Evolutionary conservation across 345 rosid genomes (phyloP), one percentile per base, ranked within the genome.

Genomic region (Hibiscus tridactylites): DNA sequence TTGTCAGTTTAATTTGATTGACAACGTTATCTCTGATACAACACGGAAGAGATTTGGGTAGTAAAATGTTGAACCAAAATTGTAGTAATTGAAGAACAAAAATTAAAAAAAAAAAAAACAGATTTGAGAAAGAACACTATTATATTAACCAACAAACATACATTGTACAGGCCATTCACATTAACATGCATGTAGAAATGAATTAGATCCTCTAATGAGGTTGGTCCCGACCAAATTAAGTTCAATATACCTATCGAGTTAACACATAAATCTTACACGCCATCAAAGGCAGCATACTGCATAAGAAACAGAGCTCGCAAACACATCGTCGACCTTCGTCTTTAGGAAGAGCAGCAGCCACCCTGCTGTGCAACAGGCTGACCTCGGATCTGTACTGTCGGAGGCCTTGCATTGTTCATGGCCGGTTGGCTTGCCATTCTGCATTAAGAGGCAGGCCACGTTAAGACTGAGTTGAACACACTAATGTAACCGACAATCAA

Each of bases 351-450:
- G 83, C 95, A 87, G 85, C 95, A 90, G 47, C 92, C 90, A 49
- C 78, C 77, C 80, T 90, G 88, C 80, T 90, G 87, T 66, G 80
- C 79, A 26, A 90, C 84, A 57, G 92, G 92, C 82, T 90, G 90
- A 54, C 95, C 95, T 65, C 82, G 80, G 76, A 90, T 82, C 79
- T 90, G 85, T 78, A 90, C 92, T 0, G 90, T 85, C 24, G 90
- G 88, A 17, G 89, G 88, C 69, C 83, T 87, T 71, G 89, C 87
- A 33, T 78, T 86, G 86, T 78, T 83, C 85, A 72, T 78, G 62
- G 88, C 80, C 28, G 95, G 92, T 78, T 90, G 95, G 78, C 95
- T 87, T 17, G 92, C 95, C 95, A 90, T 90, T 79, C 95, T 89
- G 81, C 76, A 71, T 65, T 53, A 21, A 61, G 69, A 31, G 0